These are phyloP conservation scores for Mycosarcoma mackinlayi DNA, from an alignment of 1,284 basidiomycete species.

Conservation along the genomic window DNA sequence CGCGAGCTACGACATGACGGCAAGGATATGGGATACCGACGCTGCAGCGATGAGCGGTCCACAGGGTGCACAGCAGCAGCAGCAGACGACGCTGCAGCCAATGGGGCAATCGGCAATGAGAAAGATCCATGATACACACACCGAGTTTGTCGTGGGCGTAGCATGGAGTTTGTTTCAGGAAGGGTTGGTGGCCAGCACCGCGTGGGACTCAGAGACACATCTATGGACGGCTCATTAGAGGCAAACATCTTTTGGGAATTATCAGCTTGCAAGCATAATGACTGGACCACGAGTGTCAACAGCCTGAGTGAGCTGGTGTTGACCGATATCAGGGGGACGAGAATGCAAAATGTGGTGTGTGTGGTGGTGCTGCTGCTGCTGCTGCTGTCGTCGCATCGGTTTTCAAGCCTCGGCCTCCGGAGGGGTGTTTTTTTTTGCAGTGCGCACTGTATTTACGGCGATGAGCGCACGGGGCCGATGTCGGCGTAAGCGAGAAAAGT, in stretches of 20 bases:
- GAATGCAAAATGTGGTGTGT: too few relatives aligned
- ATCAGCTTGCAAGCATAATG: too few relatives aligned
- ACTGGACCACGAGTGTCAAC: too few relatives aligned
- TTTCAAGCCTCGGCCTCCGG: too few relatives aligned
- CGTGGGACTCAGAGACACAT: slow-evolving; percentile 88
- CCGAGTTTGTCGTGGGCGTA: slow-evolving; percentile 92
- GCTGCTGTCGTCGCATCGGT: too few relatives aligned
- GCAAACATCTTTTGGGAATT: neutral
- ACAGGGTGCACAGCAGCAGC: slow-evolving; percentile 64
- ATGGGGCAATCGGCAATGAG: slow-evolving; percentile 64
- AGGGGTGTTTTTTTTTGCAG: too few relatives aligned
- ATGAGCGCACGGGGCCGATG: too few relatives aligned
- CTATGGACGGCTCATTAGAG: slow-evolving; percentile 71
- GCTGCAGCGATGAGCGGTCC: slow-evolving; percentile 26
- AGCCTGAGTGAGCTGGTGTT: too few relatives aligned
- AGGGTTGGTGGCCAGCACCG: slow-evolving; percentile 83
- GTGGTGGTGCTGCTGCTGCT: too few relatives aligned
- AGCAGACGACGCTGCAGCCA: neutral
- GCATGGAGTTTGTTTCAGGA: slow-evolving; percentile 85
- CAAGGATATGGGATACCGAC: slow-evolving; percentile 76
- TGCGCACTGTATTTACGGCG: too few relatives aligned
- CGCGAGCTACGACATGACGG: slow-evolving; percentile 96
- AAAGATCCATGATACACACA: slow-evolving; percentile 84
- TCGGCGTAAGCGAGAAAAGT: too few relatives aligned
- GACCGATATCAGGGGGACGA: too few relatives aligned